Conservation (phyloP, 2,329 filamentous ascomycete genomes). For the Metarhizium sp. region DNA sequence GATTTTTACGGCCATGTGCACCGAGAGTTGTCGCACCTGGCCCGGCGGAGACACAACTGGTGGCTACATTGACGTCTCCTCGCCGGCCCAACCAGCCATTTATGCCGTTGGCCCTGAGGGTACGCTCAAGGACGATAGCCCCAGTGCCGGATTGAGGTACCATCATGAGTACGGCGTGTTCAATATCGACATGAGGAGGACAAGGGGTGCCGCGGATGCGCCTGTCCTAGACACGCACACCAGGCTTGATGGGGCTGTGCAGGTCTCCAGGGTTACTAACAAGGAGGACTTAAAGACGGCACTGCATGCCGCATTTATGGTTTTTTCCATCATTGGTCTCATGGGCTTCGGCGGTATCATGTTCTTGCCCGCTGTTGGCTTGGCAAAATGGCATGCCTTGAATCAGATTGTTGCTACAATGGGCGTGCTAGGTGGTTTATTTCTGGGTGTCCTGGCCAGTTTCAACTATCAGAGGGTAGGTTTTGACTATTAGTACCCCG, state of each 20-base stretch:
- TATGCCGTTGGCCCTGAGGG: constrained; percentile 46
- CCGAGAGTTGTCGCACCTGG: constrained; percentile 42
- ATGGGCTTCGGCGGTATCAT: constrained; percentile 49
- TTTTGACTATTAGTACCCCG: constrained; percentile 1
- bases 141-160: constrained; percentile 35
- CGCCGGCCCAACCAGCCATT: constrained; percentile 37
- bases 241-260: constrained; percentile 24
- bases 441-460: constrained; percentile 43
- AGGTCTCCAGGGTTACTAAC: constrained; percentile 21
- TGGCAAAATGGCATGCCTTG: constrained; percentile 44
- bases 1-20: constrained; percentile 43
- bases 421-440: constrained; percentile 38
- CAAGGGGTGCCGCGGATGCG: constrained; percentile 34
- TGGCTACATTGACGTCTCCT: constrained; percentile 41
- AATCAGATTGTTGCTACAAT: constrained; percentile 41
- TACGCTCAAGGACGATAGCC: constrained; percentile 30
- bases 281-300: constrained; percentile 29
- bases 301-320: constrained; percentile 43
- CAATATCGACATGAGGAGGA: constrained; percentile 43
- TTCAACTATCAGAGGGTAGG: constrained; percentile 47
- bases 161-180: constrained; percentile 47
- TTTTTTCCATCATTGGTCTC: constrained; percentile 42
- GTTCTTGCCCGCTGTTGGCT: constrained; percentile 40
- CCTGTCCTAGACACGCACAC: constrained; percentile 27
- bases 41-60: constrained; percentile 16